A percentile compares a stretch with the other conserved stretches of the same genome.
Conservation (phyloP, 495 filamentous ascomycete genomes). For the Cercophora sp. region DNA sequence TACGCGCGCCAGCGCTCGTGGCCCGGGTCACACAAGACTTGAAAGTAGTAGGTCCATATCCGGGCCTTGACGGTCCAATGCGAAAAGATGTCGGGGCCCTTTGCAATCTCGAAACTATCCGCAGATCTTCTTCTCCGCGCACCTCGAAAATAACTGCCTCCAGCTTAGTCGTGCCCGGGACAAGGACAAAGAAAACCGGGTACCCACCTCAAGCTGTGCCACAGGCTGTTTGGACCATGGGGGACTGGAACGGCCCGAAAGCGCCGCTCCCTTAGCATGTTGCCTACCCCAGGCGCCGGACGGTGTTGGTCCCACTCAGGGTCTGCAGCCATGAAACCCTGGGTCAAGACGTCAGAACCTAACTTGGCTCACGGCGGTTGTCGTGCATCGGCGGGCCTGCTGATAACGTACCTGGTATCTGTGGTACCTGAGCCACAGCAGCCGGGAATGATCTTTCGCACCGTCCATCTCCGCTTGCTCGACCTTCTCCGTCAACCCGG, state of each 20-base stretch:
- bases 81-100: neutral
- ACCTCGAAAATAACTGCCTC: no score
- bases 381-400: no score
- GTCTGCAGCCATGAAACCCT: neutral
- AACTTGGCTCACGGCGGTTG: neutral
- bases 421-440: constrained; percentile 2
- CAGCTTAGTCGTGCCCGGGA: no score
- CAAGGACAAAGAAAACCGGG: no score
- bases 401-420: constrained; percentile 6
- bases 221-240: constrained; percentile 1
- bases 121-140: no score
- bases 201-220: constrained; percentile 7
- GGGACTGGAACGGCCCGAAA: constrained; percentile 7
- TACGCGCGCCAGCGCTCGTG: neutral
- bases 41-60: constrained; percentile 14
- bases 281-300: neutral
- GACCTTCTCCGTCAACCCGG: no score
- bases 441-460: no score
- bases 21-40: neutral
- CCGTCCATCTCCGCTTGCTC: neutral
- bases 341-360: neutral
- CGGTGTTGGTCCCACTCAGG: neutral
- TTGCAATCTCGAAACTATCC: no score
- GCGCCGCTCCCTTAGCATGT: neutral
- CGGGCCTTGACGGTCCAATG: constrained; percentile 10